Base-by-base conservation (phyloP, 1,284 basidiomycete genomes). In the Ganoderma resinaceum region DNA sequence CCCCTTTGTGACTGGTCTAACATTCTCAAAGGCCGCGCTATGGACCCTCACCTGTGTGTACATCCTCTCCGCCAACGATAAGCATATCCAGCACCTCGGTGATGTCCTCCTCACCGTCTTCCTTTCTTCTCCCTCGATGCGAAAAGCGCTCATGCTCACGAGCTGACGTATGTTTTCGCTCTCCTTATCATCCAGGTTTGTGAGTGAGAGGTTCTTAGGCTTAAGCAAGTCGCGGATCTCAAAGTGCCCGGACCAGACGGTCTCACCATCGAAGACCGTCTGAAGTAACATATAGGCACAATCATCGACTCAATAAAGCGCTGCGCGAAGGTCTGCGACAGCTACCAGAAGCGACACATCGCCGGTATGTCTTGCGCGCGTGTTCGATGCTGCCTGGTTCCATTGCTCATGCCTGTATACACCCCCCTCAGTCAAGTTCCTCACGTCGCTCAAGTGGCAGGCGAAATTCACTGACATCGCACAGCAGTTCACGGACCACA, bases 241-340 rank as follows among this genome's bases (percentile, higher is more conserved):
- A 31, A 46, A 14, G 18, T 20, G 9, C n/a, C 14, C 0, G 66
- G n/a, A 0, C 46, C 46, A 23, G 46, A 49, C 46, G 46, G 46
- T 20, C 46, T 49, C 46, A 49, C 66, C 1, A 73, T 78, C 61
- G 66, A 72, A 29, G 74, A 73, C 18, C 71, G 74, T 0, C 42
- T 79, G 52, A 59, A 55, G 29, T 46, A 67, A 12, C 67, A 76
- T 0, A 53, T 76, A 37, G 58, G 68, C 26, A 43, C 55, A 2
- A 74, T 74, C 8, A 74, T 75, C n/a, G 68, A 74, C 8, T 72
- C 77, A 31, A 78, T 80, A 65, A 74, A 76, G 55, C 16, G 29
- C 1, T 79, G 78, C 52, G 76, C 75, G 1, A 73, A 76, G 31
- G 65, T 70, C 2, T 79, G 78, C 68, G 78, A 79, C 53, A 74